Evolutionary conservation across 805 yeast genomes (phyloP).

Genomic region (Teunomyces kruisii): DNA sequence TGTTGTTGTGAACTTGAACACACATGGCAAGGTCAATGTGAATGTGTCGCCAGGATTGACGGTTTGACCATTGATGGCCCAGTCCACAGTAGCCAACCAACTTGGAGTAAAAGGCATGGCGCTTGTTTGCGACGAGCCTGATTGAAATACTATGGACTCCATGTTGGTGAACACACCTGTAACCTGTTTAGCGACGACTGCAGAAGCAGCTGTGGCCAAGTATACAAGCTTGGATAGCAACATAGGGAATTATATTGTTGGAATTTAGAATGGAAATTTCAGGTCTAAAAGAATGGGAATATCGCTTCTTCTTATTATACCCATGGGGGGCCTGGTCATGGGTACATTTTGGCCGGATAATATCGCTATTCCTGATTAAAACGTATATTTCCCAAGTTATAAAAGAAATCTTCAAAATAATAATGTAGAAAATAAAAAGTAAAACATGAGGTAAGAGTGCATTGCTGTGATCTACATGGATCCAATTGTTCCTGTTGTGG

Average conservation of each 20-base stretch:
- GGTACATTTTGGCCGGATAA: too few relatives aligned
- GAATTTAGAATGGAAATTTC: too few relatives aligned
- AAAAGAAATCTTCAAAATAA: too few relatives aligned
- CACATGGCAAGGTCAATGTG: constrained; percentile 25
- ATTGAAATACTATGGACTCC: constrained; percentile 11
- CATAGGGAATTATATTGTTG: background rate
- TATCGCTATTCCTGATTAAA: too few relatives aligned
- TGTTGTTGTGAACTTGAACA: constrained; percentile 19
- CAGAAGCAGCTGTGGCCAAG: constrained; percentile 4
- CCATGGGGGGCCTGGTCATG: too few relatives aligned
- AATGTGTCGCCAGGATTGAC: constrained; percentile 27
- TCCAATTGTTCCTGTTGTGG: too few relatives aligned
- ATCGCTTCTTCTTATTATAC: too few relatives aligned
- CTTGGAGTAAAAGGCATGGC: constrained; percentile 6
- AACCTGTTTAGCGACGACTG: constrained; percentile 8
- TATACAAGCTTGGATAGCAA: background rate
- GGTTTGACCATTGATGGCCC: constrained; percentile 17
- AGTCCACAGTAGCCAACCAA: constrained; percentile 20
- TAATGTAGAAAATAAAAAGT: too few relatives aligned
- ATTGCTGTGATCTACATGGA: too few relatives aligned
- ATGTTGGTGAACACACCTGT: constrained; percentile 18
- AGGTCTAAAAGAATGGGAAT: too few relatives aligned
- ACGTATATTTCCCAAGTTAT: too few relatives aligned
- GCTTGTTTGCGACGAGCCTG: constrained; percentile 8
- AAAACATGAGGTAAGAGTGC: too few relatives aligned